These are phyloP conservation scores for Immersiporthe knoxdaviesiana DNA, from an alignment of 2,329 filamentous ascomycete species.

Conservation along the genomic window DNA sequence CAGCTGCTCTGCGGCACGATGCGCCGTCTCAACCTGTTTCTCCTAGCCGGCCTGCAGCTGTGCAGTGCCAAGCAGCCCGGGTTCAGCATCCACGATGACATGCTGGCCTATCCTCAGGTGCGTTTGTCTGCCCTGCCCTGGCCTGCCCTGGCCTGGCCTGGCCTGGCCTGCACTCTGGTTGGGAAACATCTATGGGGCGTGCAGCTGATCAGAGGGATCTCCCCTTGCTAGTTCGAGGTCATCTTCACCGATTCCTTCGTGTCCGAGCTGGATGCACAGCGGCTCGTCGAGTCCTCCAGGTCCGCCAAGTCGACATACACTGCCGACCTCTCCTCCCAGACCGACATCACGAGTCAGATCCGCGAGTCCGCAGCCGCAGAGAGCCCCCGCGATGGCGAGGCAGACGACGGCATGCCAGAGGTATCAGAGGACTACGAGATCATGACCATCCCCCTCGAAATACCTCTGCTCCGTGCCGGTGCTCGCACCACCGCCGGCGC, in stretches of 20 bases:
- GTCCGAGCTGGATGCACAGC: constrained; percentile 69
- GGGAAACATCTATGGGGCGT: background rate
- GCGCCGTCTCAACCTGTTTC: constrained; percentile 52
- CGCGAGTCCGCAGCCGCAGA: constrained; percentile 42
- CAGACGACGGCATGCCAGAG: constrained; percentile 40
- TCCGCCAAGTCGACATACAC: constrained; percentile 42
- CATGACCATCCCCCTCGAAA: constrained; percentile 69
- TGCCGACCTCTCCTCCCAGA: constrained; percentile 45
- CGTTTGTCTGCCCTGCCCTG: constrained; percentile 31
- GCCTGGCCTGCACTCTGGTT: background rate
- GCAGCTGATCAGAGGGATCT: background rate
- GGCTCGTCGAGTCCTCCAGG: constrained; percentile 53
- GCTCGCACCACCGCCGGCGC: constrained; percentile 59
- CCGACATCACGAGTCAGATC: constrained; percentile 43
- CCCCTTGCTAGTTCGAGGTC: constrained; percentile 71
- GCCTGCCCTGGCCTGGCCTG: background rate
- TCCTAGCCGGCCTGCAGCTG: constrained; percentile 51
- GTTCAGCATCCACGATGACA: constrained; percentile 88
- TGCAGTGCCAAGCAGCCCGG: constrained; percentile 53
- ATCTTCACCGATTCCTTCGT: constrained; percentile 74
- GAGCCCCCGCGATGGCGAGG: constrained; percentile 35
- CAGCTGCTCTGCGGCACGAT: constrained; percentile 46
- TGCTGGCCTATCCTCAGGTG: constrained; percentile 87
- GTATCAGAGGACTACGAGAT: constrained; percentile 66
- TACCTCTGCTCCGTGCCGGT: constrained; percentile 87